These are phyloP conservation scores for Aspergillus luchuensis DNA, from an alignment of 2,329 filamentous ascomycete genomes.

Conservation along the genomic window DNA sequence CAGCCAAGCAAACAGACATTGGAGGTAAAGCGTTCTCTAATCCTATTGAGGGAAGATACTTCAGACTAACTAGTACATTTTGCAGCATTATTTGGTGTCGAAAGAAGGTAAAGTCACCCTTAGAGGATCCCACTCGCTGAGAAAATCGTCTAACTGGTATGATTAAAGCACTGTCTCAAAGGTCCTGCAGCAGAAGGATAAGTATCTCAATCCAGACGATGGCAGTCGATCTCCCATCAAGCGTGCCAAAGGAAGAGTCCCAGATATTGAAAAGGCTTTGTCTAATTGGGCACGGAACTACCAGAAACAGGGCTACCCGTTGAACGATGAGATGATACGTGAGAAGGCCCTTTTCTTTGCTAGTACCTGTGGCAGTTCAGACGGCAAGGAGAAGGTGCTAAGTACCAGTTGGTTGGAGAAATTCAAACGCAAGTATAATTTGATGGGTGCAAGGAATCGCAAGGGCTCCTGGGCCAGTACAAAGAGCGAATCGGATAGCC, in stretches of 20 bases:
- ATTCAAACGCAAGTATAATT: conserved; percentile 86
- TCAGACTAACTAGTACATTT: conserved; percentile 21
- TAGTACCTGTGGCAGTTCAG: conserved; percentile 68
- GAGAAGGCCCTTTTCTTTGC: conserved; percentile 84
- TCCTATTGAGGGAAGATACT: background rate
- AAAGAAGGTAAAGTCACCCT: conserved; percentile 73
- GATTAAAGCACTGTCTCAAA: conserved; percentile 89
- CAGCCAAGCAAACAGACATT: conserved; percentile 93
- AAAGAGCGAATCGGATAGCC: conserved; percentile 69
- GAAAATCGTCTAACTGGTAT: conserved; percentile 11
- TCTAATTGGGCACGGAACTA: conserved; percentile 84
- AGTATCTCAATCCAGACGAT: conserved; percentile 82
- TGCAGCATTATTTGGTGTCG: conserved; percentile 84
- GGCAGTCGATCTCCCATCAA: conserved; percentile 78
- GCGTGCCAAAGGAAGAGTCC: conserved; percentile 78
- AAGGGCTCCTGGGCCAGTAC: conserved; percentile 50
- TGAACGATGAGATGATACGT: conserved; percentile 79
- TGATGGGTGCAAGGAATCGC: conserved; percentile 56
- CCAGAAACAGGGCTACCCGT: conserved; percentile 70
- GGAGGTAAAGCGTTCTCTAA: conserved; percentile 62
- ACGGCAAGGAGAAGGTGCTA: conserved; percentile 70
- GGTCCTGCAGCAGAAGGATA: conserved; percentile 89
- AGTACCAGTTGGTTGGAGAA: conserved; percentile 85
- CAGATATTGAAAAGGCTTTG: conserved; percentile 89
- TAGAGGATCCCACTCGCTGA: background rate